Base-by-base conservation (phyloP, 2,329 filamentous ascomycete genomes). In the Fusarium guadeloupense region DNA sequence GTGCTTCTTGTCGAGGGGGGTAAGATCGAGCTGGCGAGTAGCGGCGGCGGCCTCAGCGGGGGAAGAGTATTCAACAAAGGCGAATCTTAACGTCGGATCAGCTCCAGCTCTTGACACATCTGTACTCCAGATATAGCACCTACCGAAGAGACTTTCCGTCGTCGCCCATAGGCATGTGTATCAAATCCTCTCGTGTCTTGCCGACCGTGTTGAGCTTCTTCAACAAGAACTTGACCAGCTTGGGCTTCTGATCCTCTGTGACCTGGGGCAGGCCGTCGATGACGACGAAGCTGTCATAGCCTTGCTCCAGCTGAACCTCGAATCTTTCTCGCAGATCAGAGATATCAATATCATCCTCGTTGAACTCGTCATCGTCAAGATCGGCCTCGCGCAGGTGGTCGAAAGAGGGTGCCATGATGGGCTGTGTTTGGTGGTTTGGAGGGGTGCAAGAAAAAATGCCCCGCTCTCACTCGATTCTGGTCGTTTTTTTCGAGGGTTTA, bases 1-100 rank as follows among this genome's bases (percentile, higher is more conserved):
- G 84, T 99, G 93, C 81, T 89, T 97, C 86, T 96, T 98, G 82
- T 99, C 95, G 72, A 99, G 90, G 38, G 94, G 86, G 6, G 90
- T 88, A 71, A 87, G 86, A 77, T 99, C 89, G 56, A 99, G 89
- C 71, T 91, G 87, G 77, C 96, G 93, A 69, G 93, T 92, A 52
- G 94, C 95, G 48, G 91, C 91, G 52, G 91, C 84, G 23, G 95
- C 95, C 81, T 98, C 93, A 73, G 90, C 92, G 53, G 95, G 84
- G 12, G 93, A 93, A 62, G 92, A 90, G 79, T 94, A 99, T 77
- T 99, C 95, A 71, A 99, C 93, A 74, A 99, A 99, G 55, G 95
- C 95, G 74, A 96, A 99, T 66, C 93, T 96, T 69, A 31, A 68
- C 33, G 41, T 5, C 14, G 12, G 23, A 30, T 68, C 42, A 69